phyloP scores from a whole-genome alignment of 192 early-diverging fungal genomes.

The Diversispora eburnea region DNA sequence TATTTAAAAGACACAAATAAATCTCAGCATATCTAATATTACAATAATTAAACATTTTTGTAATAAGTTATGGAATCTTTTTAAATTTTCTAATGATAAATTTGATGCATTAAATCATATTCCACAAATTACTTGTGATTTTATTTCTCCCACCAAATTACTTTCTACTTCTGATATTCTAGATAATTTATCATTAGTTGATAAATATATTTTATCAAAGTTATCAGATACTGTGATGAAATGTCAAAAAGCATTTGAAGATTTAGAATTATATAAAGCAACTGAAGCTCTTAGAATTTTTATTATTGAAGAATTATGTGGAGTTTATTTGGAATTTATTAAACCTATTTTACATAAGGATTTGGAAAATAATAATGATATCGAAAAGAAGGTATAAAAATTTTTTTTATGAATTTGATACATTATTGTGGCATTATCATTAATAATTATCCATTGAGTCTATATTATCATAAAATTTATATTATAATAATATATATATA shows the following conservation, averaged over 20 bases:
- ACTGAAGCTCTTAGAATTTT: constrained; percentile 82
- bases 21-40: constrained; percentile 84
- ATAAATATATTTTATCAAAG: constrained; percentile 81
- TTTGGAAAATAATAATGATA: constrained; percentile 25
- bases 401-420: neutral
- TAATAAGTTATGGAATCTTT: constrained; percentile 96
- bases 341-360: constrained; percentile 76
- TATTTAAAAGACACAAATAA: constrained; percentile 74
- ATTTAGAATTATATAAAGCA: constrained; percentile 69
- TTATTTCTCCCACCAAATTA: neutral
- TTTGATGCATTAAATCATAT: constrained; percentile 51
- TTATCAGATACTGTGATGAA: constrained; percentile 66
- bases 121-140: neutral
- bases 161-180: constrained; percentile 4
- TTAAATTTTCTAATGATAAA: constrained; percentile 64
- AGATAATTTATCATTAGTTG: constrained; percentile 59
- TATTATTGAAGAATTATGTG: constrained; percentile 91
- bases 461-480: too few relatives aligned
- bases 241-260: constrained; percentile 64
- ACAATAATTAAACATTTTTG: constrained; percentile 85
- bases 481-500: too few relatives aligned
- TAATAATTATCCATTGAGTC: constrained; percentile 3
- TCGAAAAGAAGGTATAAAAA: constrained; percentile 49
- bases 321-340: constrained; percentile 86
- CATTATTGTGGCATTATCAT: neutral